Percentiles rank a stretch among this genome's conserved stretches.
Evolutionary conservation across 2,329 filamentous ascomycete species (phyloP).

Genomic region (Thelonectria blattea): DNA sequence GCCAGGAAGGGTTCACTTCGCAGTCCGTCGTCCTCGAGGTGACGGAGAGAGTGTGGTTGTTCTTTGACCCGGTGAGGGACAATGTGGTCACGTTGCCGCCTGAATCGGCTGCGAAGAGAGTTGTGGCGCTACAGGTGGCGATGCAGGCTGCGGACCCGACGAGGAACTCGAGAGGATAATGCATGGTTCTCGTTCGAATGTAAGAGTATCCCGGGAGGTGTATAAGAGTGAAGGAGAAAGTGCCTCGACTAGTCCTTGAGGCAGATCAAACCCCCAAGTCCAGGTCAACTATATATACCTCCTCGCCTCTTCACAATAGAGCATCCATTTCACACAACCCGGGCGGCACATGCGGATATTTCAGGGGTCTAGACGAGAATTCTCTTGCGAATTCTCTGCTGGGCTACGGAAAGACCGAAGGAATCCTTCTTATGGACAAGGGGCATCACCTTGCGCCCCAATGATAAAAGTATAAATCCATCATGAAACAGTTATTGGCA

Average conservation of each 20-base stretch:
- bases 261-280: neutral
- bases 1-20: slow-evolving; percentile 27
- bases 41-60: slow-evolving; percentile 16
- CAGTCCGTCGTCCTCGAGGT: slow-evolving; percentile 22
- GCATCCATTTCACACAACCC: neutral
- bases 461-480: neutral
- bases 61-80: slow-evolving; percentile 6
- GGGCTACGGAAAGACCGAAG: neutral
- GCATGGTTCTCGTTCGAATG: neutral
- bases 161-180: slow-evolving; percentile 3
- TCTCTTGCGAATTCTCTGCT: neutral
- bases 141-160: slow-evolving; percentile 16
- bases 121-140: slow-evolving; percentile 19
- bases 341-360: neutral
- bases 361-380: neutral
- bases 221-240: no score
- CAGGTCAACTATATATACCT: neutral
- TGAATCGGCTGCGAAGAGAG: slow-evolving; percentile 32
- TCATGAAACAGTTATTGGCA: neutral
- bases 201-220: no score
- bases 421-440: neutral
- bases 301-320: no score
- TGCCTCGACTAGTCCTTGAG: no score
- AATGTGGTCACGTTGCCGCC: slow-evolving; percentile 32
- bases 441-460: neutral